These are phyloP conservation scores for Odonthalia washingtoniensis DNA, from an alignment of 31 red algal species.

Conservation along the genomic window DNA sequence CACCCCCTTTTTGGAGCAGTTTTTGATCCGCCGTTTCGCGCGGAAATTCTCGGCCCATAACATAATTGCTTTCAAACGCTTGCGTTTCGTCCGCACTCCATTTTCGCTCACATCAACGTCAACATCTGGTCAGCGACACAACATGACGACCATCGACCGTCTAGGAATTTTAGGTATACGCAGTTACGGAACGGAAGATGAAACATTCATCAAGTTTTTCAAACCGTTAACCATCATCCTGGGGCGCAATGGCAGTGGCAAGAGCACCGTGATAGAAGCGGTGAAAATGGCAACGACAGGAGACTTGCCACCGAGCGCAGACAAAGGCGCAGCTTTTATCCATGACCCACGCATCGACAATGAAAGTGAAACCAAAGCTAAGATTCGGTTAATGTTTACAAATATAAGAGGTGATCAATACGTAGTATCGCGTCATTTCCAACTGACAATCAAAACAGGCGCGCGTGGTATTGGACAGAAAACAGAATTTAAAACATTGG, in stretches of 20 bases:
- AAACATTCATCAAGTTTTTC: constrained; percentile 85
- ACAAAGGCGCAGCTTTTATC: constrained; percentile 91
- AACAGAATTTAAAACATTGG: constrained; percentile 86
- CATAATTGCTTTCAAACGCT: too few relatives aligned
- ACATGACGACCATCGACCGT: constrained; percentile 87
- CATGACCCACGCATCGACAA: constrained; percentile 87
- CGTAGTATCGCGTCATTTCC: constrained; percentile 86
- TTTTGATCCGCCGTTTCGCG: too few relatives aligned
- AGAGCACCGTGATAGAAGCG: constrained; percentile 97
- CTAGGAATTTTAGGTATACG: constrained; percentile 91
- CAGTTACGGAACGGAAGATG: constrained; percentile 83
- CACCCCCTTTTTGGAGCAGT: too few relatives aligned
- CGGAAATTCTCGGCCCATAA: too few relatives aligned
- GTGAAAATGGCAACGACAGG: constrained; percentile 96
- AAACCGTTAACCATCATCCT: constrained; percentile 98
- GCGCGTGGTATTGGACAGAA: constrained; percentile 61
- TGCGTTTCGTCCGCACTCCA: too few relatives aligned
- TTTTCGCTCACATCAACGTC: too few relatives aligned
- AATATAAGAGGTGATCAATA: constrained; percentile 72
- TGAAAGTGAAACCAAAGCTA: constrained; percentile 86
- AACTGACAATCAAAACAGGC: constrained; percentile 60
- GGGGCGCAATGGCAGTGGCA: constrained; percentile 93
- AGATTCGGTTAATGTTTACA: constrained; percentile 93
- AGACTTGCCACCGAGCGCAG: constrained; percentile 84
- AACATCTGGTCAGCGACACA: constrained; percentile 1